Evolutionary conservation across 2,329 filamentous ascomycete genomes (phyloP).

Genomic region (Furcasterigmium sp.): DNA sequence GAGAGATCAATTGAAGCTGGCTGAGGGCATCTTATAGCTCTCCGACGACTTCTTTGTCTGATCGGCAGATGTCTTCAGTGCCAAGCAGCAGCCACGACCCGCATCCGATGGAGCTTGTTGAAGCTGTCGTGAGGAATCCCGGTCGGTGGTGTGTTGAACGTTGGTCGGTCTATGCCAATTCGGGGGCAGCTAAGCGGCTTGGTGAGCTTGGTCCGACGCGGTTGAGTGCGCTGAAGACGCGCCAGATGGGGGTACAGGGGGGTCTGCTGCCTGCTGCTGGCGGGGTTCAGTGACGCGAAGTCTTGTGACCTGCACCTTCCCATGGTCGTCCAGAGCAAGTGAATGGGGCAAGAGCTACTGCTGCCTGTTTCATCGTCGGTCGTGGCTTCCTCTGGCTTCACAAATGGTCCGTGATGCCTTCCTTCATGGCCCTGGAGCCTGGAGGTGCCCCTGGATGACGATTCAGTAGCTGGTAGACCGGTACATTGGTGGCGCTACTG

Average conservation of each 20-base stretch:
- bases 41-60: too few relatives aligned
- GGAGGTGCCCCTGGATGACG: background rate
- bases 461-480: background rate
- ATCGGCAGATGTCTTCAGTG: too few relatives aligned
- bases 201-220: background rate
- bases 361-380: too few relatives aligned
- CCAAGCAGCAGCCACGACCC: background rate
- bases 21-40: too few relatives aligned
- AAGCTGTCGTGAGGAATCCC: background rate
- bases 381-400: too few relatives aligned
- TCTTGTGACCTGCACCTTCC: slow-evolving; percentile 7
- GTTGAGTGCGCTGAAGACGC: slow-evolving; percentile 6
- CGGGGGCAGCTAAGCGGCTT: background rate
- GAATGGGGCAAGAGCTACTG: too few relatives aligned
- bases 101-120: background rate
- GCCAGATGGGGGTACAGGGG: slow-evolving; percentile 1
- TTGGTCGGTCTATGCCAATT: background rate
- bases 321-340: too few relatives aligned
- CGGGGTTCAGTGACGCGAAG: slow-evolving; percentile 7
- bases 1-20: too few relatives aligned
- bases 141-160: background rate
- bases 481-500: background rate
- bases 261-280: slow-evolving; percentile 10
- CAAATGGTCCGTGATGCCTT: too few relatives aligned
- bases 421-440: background rate